phyloP scores from a whole-genome alignment of 1,284 basidiomycete species.

The Microbotryomycetes sp. region DNA sequence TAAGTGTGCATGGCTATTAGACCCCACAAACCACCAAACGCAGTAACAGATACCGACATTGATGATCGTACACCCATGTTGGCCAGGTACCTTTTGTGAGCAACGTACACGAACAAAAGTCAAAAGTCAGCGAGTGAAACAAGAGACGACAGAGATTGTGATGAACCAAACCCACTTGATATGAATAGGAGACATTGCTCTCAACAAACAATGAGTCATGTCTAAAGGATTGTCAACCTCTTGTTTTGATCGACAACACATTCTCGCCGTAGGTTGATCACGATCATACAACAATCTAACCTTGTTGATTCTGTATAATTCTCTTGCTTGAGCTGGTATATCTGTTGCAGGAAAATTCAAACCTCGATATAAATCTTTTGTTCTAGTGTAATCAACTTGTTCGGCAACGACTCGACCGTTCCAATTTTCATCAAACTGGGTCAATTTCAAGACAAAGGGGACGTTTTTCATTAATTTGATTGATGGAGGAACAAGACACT shows the following conservation, averaged over 20 bases:
- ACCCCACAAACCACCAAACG: conserved; percentile 77
- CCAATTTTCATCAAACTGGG: conserved; percentile 46
- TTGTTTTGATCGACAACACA: conserved; percentile 60
- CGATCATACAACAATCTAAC: conserved; percentile 76
- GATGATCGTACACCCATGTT: conserved; percentile 77
- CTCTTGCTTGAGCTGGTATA: conserved; percentile 55
- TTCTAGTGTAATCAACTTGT: conserved; percentile 72
- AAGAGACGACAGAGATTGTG: conserved; percentile 26
- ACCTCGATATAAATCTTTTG: conserved; percentile 70
- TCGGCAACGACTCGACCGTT: conserved; percentile 71
- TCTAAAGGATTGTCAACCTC: conserved; percentile 70
- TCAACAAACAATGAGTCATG: conserved; percentile 80
- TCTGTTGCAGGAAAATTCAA: conserved; percentile 44
- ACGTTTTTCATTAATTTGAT: too few species aligned
- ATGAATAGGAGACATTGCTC: conserved; percentile 86
- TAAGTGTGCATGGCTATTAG: conserved; percentile 79
- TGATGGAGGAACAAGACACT: too few species aligned
- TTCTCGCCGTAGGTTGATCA: conserved; percentile 65
- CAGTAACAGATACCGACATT: conserved; percentile 81
- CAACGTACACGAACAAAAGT: background rate
- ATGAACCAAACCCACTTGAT: conserved; percentile 53
- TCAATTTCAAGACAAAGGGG: background rate
- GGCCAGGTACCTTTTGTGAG: conserved; percentile 48
- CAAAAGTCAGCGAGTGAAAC: background rate
- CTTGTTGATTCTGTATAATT: conserved; percentile 60